phyloP scores from a whole-genome alignment of 2,329 filamentous ascomycete genomes.

The Tricladium varicosporioides region DNA sequence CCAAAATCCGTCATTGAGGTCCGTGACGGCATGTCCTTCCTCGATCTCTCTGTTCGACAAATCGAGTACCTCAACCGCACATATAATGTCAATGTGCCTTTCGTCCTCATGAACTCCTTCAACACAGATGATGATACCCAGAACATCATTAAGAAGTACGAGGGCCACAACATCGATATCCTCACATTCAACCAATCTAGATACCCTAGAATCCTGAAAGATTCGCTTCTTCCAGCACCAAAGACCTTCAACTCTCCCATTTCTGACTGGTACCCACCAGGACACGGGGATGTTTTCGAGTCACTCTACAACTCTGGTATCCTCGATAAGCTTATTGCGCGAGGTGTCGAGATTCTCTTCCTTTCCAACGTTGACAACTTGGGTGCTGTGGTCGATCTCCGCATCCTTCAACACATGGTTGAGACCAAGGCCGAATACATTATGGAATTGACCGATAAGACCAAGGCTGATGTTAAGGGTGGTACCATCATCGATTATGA shows the following conservation, averaged over 20 bases:
- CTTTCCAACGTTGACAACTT: slow-evolving; percentile 99
- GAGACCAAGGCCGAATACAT: slow-evolving; percentile 97
- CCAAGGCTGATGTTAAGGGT: slow-evolving; percentile 99
- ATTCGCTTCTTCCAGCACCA: slow-evolving; percentile 93
- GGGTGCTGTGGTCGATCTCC: slow-evolving; percentile 94
- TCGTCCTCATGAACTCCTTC: slow-evolving; percentile 99
- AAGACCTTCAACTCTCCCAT: slow-evolving; percentile 86
- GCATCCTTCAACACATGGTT: slow-evolving; percentile 99
- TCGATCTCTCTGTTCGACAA: slow-evolving; percentile 96
- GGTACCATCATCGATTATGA: slow-evolving; percentile 99
- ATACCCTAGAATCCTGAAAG: slow-evolving; percentile 97
- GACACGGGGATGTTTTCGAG: slow-evolving; percentile 99
- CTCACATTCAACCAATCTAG: slow-evolving; percentile 99
- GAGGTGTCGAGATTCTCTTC: slow-evolving; percentile 97
- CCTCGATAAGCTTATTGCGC: slow-evolving; percentile 91
- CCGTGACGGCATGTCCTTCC: slow-evolving; percentile 99
- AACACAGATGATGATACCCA: slow-evolving; percentile 98
- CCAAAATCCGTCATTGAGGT: slow-evolving; percentile 99
- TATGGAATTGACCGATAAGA: slow-evolving; percentile 99
- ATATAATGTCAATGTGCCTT: slow-evolving; percentile 94
- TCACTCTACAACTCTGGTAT: slow-evolving; percentile 99
- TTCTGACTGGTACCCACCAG: slow-evolving; percentile 97
- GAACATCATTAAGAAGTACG: slow-evolving; percentile 99
- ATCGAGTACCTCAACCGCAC: slow-evolving; percentile 99
- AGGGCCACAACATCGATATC: slow-evolving; percentile 99